phyloP scores from a whole-genome alignment of 148 eudicot genomes.

The Hydrangea macrophylla region DNA sequence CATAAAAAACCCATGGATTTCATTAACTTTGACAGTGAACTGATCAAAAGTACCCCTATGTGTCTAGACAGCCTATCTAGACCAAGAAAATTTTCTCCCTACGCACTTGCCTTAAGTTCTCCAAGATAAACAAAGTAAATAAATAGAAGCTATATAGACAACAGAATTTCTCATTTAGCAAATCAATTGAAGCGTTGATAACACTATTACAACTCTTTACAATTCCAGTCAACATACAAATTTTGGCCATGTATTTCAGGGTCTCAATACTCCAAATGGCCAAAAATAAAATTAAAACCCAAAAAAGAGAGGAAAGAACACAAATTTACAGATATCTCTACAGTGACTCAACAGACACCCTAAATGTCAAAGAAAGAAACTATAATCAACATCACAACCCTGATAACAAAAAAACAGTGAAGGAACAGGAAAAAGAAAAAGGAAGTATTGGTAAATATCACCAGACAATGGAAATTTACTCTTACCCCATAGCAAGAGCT shows the following conservation, averaged over 20 bases:
- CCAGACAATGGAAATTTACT: too few relatives aligned
- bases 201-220: constrained; percentile 9
- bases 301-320: neutral
- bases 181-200: neutral
- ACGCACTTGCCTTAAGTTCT: neutral
- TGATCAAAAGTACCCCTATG: too few relatives aligned
- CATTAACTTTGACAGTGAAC: too few relatives aligned
- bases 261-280: neutral
- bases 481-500: too few relatives aligned
- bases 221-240: constrained; percentile 13
- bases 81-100: neutral
- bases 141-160: neutral
- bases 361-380: neutral
- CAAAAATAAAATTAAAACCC: neutral
- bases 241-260: constrained; percentile 3
- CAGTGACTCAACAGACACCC: neutral
- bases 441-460: neutral
- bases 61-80: too few relatives aligned
- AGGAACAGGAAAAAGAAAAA: too few relatives aligned
- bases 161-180: neutral
- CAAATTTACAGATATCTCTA: constrained; percentile 6
- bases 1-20: too few relatives aligned
- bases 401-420: too few relatives aligned
- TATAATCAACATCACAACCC: neutral
- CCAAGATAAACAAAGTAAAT: neutral